Percentiles rank a stretch among this genome's conserved stretches.
Conservation (phyloP, 2,329 filamentous ascomycete genomes). For the Emmonsiellopsis sp. region DNA sequence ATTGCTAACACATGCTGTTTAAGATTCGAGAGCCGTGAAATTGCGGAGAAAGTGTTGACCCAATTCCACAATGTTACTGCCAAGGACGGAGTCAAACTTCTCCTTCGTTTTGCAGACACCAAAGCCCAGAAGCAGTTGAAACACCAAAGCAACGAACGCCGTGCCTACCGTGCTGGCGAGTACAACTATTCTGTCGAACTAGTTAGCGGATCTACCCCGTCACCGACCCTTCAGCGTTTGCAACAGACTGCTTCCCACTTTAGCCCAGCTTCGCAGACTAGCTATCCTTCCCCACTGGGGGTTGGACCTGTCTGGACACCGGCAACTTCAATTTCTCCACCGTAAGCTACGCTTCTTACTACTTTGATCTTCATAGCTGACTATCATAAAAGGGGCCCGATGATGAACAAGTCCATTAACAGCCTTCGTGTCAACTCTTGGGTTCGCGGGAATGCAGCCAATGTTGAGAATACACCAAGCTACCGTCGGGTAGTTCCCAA, state of each 20-base stretch:
- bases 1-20: constrained; percentile 11
- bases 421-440: constrained; percentile 28
- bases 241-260: constrained; percentile 31
- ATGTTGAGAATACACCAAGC: constrained; percentile 31
- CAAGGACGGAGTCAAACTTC: constrained; percentile 71
- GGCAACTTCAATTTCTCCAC: constrained; percentile 40
- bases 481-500: constrained; percentile 21
- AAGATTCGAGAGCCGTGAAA: constrained; percentile 81
- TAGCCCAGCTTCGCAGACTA: constrained; percentile 34
- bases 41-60: constrained; percentile 82
- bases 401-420: constrained; percentile 29
- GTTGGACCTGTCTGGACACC: constrained; percentile 37
- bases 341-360: constrained; percentile 26
- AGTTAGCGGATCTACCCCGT: constrained; percentile 36
- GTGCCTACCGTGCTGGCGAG: constrained; percentile 92
- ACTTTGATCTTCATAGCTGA: constrained; percentile 17
- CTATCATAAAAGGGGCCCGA: constrained; percentile 24
- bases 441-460: constrained; percentile 29
- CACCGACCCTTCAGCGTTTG: constrained; percentile 33
- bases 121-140: constrained; percentile 95
- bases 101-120: constrained; percentile 95
- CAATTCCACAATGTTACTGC: constrained; percentile 76
- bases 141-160: constrained; percentile 87
- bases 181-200: constrained; percentile 58
- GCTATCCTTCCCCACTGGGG: constrained; percentile 35